Conservation (phyloP, 345 rosid species). For the Durio zibethinus region DNA sequence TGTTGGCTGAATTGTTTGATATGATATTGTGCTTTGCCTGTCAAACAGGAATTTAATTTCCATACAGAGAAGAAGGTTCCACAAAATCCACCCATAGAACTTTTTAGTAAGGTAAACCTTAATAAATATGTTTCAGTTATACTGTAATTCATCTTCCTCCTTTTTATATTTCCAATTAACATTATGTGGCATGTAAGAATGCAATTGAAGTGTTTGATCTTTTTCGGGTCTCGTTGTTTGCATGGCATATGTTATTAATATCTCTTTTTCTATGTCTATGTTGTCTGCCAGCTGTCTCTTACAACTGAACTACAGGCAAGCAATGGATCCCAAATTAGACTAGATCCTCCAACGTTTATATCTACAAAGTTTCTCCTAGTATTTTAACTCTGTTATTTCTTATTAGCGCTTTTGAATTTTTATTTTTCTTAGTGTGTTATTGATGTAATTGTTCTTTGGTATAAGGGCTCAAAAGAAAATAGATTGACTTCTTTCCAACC, state of each 20-base stretch:
- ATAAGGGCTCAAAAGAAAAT: slow-evolving; percentile 91
- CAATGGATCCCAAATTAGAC: slow-evolving; percentile 40
- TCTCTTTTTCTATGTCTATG: background rate
- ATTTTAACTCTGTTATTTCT: background rate
- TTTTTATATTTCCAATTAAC: background rate
- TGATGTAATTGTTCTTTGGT: slow-evolving; percentile 39
- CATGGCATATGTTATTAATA: background rate
- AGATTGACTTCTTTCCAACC: slow-evolving; percentile 53
- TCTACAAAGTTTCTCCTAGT: slow-evolving; percentile 48
- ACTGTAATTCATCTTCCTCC: background rate
- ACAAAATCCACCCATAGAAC: slow-evolving; percentile 68
- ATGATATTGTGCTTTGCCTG: slow-evolving; percentile 12
- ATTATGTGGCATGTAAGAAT: background rate
- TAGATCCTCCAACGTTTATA: slow-evolving; percentile 32
- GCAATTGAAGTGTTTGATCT: background rate
- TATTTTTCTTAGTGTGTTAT: slow-evolving; percentile 8
- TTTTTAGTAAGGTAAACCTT: slow-evolving; percentile 76
- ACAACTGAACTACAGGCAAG: slow-evolving; percentile 50
- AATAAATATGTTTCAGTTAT: background rate
- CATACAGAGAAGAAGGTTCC: slow-evolving; percentile 52
- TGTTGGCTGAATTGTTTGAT: slow-evolving; percentile 10
- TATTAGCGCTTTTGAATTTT: slow-evolving; percentile 1
- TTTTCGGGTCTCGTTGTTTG: background rate
- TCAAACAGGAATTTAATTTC: slow-evolving; percentile 70
- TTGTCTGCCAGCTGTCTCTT: slow-evolving; percentile 56